A percentile compares a stretch with the other conserved stretches of the same genome.
Evolutionary conservation across 352 stramenopile genomes (phyloP).

Genomic region (Phytophthora litchii): DNA sequence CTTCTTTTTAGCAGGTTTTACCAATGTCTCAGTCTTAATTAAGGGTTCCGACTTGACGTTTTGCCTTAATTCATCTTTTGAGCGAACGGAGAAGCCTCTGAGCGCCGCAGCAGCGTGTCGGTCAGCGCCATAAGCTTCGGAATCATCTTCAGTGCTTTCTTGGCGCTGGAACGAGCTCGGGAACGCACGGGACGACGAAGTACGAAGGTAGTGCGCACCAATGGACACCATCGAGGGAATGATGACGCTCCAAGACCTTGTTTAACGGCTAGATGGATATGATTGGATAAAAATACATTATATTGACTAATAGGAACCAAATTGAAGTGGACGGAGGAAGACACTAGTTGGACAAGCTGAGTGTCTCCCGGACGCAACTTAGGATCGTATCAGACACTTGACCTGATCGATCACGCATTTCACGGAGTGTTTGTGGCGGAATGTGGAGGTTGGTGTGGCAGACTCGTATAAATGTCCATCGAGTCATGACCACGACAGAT

Average conservation of each 20-base stretch:
- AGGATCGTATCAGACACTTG: slow-evolving; percentile 9
- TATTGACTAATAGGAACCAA: slow-evolving; percentile 10
- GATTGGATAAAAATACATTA: slow-evolving; percentile 8
- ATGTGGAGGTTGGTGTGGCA: slow-evolving; percentile 25
- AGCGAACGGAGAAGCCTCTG: slow-evolving; percentile 19
- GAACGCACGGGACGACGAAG: slow-evolving; percentile 2
- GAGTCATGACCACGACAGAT: slow-evolving; percentile 31
- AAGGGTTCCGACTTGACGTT: slow-evolving; percentile 3
- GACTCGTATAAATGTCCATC: slow-evolving; percentile 31
- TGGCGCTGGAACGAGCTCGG: slow-evolving; percentile 21
- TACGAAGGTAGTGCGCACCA: slow-evolving; percentile 19
- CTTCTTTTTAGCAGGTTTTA: slow-evolving; percentile 31
- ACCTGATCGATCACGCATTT: slow-evolving; percentile 17
- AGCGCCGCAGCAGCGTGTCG: slow-evolving; percentile 32
- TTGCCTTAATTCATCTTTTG: slow-evolving; percentile 17
- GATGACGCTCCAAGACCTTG: neutral
- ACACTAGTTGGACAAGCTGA: neutral
- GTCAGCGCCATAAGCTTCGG: slow-evolving; percentile 22
- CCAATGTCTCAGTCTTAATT: neutral
- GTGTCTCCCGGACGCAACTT: slow-evolving; percentile 18
- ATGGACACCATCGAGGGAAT: slow-evolving; percentile 20
- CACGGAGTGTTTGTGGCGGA: slow-evolving; percentile 17
- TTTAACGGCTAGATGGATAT: neutral
- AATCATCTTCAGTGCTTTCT: slow-evolving; percentile 26
- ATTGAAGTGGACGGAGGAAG: slow-evolving; percentile 8